Percentiles rank a stretch among this genome's conserved stretches.
These are phyloP conservation scores for Parmelia sp. DNA, from an alignment of 495 filamentous ascomycete species.

Conservation along the genomic window DNA sequence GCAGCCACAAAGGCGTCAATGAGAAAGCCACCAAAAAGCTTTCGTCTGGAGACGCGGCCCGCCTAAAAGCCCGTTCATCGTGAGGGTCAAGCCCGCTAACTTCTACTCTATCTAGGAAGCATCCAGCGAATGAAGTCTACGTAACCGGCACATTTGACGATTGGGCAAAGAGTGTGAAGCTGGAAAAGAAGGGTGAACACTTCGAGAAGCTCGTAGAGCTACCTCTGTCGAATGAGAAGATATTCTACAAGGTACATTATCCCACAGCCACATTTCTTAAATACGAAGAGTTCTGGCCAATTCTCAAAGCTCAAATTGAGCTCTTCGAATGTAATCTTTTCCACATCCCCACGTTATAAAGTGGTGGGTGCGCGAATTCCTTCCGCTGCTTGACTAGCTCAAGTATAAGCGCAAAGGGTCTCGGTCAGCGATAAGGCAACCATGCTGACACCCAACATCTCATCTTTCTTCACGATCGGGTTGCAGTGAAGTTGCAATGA, in stretches of 20 bases:
- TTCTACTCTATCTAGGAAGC: constrained; percentile 49
- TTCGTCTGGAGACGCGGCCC: not conserved
- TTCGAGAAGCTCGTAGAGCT: constrained; percentile 76
- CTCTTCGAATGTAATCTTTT: not conserved
- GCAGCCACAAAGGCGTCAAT: not conserved
- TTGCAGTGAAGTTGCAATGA: not conserved
- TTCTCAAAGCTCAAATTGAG: not conserved
- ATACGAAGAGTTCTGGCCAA: not conserved
- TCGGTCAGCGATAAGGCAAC: constrained; percentile 15
- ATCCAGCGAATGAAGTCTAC: constrained; percentile 75
- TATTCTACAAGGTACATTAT: constrained; percentile 71
- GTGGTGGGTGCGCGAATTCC: constrained; percentile 7
- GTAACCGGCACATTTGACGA: constrained; percentile 95
- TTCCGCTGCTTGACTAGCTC: constrained; percentile 15
- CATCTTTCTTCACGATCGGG: not conserved
- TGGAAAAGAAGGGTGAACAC: constrained; percentile 62
- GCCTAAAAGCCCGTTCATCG: constrained; percentile 13
- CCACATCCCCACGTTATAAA: not conserved
- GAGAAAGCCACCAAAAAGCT: not conserved
- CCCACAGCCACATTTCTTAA: not conserved
- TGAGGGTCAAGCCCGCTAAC: constrained; percentile 11
- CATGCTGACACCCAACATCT: constrained; percentile 4
- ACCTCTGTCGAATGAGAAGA: constrained; percentile 54
- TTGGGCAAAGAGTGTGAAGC: constrained; percentile 77
- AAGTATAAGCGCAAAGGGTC: constrained; percentile 12